Conservation (phyloP, 306 rosid genomes). For the Gastrolobium bilobum region DNA sequence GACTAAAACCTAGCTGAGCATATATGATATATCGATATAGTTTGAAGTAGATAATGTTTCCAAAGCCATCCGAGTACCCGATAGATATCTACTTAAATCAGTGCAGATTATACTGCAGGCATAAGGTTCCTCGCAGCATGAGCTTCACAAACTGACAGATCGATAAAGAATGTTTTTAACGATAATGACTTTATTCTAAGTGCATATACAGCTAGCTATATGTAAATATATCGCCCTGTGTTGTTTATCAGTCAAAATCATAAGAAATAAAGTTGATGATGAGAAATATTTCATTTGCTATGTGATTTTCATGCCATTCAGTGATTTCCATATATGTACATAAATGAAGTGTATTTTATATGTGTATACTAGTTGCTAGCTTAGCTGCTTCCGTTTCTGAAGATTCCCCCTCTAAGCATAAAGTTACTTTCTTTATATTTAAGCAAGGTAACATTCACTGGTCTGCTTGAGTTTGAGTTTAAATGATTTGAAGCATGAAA, state of each 20-base stretch:
- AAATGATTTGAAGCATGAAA: conserved; percentile 29
- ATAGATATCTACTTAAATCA: too few relatives aligned
- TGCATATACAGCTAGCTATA: conserved; percentile 2
- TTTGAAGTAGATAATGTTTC: too few relatives aligned
- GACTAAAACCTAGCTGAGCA: too few relatives aligned
- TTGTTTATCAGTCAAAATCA: conserved; percentile 1
- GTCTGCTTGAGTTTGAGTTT: not conserved
- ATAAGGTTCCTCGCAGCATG: too few relatives aligned
- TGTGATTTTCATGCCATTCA: conserved; percentile 7
- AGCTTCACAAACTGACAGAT: too few relatives aligned
- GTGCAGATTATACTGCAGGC: too few relatives aligned
- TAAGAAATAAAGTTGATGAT: conserved; percentile 12
- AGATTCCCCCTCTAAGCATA: conserved; percentile 1
- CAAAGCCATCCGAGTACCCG: too few relatives aligned
- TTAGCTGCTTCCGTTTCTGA: conserved; percentile 3
- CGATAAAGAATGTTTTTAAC: too few relatives aligned
- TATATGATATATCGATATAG: too few relatives aligned
- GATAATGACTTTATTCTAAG: not conserved
- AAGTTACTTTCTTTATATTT: not conserved
- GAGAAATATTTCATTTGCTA: conserved; percentile 6
- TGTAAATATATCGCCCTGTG: not conserved
- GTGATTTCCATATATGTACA: not conserved
- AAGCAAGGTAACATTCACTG: not conserved
- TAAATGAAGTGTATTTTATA: too few relatives aligned
- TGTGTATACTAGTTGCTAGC: conserved; percentile 12